phyloP scores from a whole-genome alignment of 495 filamentous ascomycete species.

The Daldinia grandis region DNA sequence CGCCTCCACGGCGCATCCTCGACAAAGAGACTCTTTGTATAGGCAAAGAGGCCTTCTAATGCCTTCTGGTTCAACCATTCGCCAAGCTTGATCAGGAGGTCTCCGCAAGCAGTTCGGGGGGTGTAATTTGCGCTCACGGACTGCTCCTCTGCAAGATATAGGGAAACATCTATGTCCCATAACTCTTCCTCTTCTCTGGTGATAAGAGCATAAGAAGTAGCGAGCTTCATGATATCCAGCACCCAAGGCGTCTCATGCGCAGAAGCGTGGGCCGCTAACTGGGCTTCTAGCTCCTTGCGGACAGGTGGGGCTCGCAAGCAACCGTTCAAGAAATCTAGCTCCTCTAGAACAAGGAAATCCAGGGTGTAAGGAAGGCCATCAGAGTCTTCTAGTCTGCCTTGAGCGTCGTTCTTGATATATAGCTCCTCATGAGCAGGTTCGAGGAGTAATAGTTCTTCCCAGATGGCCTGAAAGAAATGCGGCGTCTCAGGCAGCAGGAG shows the following conservation, averaged over 20 bases:
- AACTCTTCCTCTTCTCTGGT: constrained; percentile 90
- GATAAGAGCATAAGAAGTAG: constrained; percentile 89
- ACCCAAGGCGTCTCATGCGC: constrained; percentile 75
- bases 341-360: constrained; percentile 92
- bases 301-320: constrained; percentile 84
- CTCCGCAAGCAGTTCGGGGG: constrained; percentile 87
- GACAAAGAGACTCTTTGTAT: constrained; percentile 73
- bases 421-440: constrained; percentile 76
- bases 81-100: constrained; percentile 89
- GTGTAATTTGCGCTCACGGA: constrained; percentile 97
- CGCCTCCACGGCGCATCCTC: constrained; percentile 65
- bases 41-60: constrained; percentile 75
- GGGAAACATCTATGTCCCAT: constrained; percentile 95
- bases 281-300: constrained; percentile 80
- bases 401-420: constrained; percentile 84
- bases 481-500: constrained; percentile 82
- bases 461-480: constrained; percentile 81
- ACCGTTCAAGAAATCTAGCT: constrained; percentile 90
- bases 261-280: constrained; percentile 66
- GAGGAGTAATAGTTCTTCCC: constrained; percentile 81
- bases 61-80: constrained; percentile 81
- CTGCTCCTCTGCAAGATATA: constrained; percentile 94
- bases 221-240: constrained; percentile 79
- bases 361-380: constrained; percentile 93
- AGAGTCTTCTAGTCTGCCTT: constrained; percentile 87